Percentiles rank a stretch among this genome's conserved stretches.
Evolutionary conservation across 2,329 filamentous ascomycete genomes (phyloP).

Genomic region (Pseudogymnoascus sp.): DNA sequence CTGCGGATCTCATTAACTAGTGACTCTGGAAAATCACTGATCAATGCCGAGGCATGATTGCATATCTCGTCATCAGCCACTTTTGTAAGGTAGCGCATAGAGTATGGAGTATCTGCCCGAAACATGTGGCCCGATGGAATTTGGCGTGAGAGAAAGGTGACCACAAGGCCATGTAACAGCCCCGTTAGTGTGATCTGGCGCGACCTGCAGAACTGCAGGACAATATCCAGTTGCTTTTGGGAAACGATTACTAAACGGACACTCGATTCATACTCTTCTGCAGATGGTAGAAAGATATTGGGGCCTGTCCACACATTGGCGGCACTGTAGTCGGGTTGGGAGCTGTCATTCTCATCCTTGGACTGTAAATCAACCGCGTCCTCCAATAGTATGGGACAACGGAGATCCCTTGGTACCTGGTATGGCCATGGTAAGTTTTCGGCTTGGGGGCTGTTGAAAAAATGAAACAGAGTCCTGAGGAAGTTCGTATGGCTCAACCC

Average conservation of each 20-base stretch:
- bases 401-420: background rate
- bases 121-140: conserved; percentile 9
- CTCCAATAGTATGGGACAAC: background rate
- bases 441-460: conserved; percentile 9
- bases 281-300: background rate
- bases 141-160: conserved; percentile 14
- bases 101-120: conserved; percentile 16
- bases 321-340: background rate
- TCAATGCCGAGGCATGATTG: conserved; percentile 18
- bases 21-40: background rate
- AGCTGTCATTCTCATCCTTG: background rate
- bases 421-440: background rate
- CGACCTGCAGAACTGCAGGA: conserved; percentile 11
- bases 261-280: background rate
- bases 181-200: conserved; percentile 18
- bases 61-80: conserved; percentile 16
- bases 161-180: conserved; percentile 18
- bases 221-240: background rate
- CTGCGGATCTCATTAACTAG: background rate
- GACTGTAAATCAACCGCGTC: background rate
- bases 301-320: background rate
- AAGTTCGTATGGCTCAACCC: conserved; percentile 17
- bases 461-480: conserved; percentile 16
- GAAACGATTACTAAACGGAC: background rate
- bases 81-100: conserved; percentile 17